Percentiles rank a stretch among this genome's conserved stretches.
Conservation (phyloP, 1,284 basidiomycete genomes). For the Cryptococcus floricola region DNA sequence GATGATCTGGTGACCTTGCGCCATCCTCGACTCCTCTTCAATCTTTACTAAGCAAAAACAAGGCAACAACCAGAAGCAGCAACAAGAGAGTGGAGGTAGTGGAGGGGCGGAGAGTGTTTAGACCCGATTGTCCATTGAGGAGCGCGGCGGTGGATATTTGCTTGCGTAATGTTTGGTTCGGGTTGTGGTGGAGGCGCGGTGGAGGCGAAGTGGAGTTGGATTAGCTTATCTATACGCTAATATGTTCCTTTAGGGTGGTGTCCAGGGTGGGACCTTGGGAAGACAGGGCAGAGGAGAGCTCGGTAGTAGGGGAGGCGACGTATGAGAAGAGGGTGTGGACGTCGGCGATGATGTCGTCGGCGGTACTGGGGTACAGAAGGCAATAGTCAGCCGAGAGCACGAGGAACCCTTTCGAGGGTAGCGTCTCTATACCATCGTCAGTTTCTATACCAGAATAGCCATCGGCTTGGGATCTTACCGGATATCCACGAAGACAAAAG, state of each 20-base stretch:
- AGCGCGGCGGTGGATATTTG: no score
- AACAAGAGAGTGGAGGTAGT: no score
- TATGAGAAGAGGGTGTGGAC: slow-evolving; percentile 11
- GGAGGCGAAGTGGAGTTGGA: no score
- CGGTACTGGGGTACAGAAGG: slow-evolving; percentile 7
- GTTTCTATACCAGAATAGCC: not conserved
- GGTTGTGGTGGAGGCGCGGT: no score
- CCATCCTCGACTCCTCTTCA: no score
- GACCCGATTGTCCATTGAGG: no score
- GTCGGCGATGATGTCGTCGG: slow-evolving; percentile 8
- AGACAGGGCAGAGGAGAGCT: not conserved
- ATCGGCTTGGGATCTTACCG: not conserved
- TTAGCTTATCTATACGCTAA: no score
- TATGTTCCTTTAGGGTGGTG: not conserved
- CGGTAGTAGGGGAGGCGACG: slow-evolving; percentile 4
- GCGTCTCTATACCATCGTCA: not conserved
- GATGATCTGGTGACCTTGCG: no score
- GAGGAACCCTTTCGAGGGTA: slow-evolving; percentile 1
- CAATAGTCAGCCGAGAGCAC: slow-evolving; percentile 13
- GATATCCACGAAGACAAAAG: not conserved
- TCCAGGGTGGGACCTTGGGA: not conserved
- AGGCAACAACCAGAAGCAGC: no score
- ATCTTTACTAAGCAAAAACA: no score
- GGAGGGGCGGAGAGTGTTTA: no score
- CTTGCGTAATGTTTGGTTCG: no score